These are phyloP conservation scores for Pseudopithomyces chartarum DNA, from an alignment of 2,329 filamentous ascomycete species.

Conservation along the genomic window DNA sequence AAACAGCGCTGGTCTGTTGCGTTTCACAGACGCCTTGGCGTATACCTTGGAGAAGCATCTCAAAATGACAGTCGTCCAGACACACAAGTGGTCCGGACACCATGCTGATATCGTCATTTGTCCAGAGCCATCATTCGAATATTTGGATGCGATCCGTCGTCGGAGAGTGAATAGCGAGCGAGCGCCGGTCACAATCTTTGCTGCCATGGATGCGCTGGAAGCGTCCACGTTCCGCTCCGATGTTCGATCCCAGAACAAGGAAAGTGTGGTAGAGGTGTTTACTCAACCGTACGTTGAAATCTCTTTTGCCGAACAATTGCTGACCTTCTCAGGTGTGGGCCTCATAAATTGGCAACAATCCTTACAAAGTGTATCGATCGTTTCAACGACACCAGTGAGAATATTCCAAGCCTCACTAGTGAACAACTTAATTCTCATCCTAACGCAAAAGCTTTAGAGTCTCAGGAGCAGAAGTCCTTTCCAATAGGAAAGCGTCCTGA, in stretches of 20 bases:
- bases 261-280: slow-evolving; percentile 40
- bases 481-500: neutral
- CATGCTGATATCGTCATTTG: slow-evolving; percentile 39
- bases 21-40: slow-evolving; percentile 27
- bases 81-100: slow-evolving; percentile 27
- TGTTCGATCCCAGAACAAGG: slow-evolving; percentile 30
- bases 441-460: neutral
- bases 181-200: slow-evolving; percentile 36
- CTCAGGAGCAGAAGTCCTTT: neutral
- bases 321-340: slow-evolving; percentile 29
- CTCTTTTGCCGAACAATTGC: neutral
- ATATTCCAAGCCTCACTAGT: neutral
- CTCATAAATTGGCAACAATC: slow-evolving; percentile 37
- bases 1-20: slow-evolving; percentile 19
- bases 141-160: slow-evolving; percentile 30
- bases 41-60: slow-evolving; percentile 29
- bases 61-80: slow-evolving; percentile 33
- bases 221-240: slow-evolving; percentile 40
- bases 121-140: slow-evolving; percentile 38
- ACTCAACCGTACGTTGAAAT: slow-evolving; percentile 36
- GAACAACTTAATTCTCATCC: neutral
- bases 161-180: slow-evolving; percentile 5
- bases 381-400: slow-evolving; percentile 14
- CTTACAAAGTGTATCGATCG: slow-evolving; percentile 37
- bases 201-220: slow-evolving; percentile 40